Conservation (phyloP, 1,284 basidiomycete species). For the Trametes pubescens region DNA sequence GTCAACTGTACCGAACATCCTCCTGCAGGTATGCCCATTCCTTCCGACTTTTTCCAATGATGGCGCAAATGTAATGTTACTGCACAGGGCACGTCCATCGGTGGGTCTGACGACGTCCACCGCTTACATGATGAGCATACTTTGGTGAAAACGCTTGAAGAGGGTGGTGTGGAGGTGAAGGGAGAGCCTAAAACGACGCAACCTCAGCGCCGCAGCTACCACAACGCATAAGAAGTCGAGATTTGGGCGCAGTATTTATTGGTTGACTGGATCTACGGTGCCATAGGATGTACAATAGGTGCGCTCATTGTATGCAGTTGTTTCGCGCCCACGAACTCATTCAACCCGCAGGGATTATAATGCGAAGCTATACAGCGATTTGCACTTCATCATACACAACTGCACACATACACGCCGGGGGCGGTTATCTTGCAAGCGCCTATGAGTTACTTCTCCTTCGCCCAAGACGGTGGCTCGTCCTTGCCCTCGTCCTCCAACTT, state of each 20-base stretch:
- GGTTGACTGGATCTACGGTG: background rate
- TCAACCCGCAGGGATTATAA: too few species aligned
- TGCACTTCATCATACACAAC: background rate
- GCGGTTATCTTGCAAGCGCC: too few species aligned
- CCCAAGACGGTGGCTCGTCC: conserved; percentile 43
- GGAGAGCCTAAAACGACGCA: background rate
- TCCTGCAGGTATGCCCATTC: conserved; percentile 49
- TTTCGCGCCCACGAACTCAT: too few species aligned
- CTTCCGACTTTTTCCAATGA: background rate
- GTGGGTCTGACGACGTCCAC: conserved; percentile 74
- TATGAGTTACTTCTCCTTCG: conserved; percentile 23
- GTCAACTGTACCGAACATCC: conserved; percentile 78
- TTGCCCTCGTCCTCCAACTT: conserved; percentile 43
- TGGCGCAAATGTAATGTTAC: background rate
- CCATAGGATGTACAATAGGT: background rate
- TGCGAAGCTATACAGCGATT: too few species aligned
- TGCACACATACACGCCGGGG: background rate
- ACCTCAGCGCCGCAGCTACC: conserved; percentile 5
- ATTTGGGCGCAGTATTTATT: background rate
- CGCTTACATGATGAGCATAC: conserved; percentile 55
- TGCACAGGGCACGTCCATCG: conserved; percentile 64
- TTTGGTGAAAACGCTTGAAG: conserved; percentile 54
- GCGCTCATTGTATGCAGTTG: too few species aligned
- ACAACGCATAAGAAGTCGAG: background rate
- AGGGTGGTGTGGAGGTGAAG: conserved; percentile 50